Evolutionary conservation across 164 flowering plant genomes (phyloP).

Genomic region (Hamamelis virginiana): DNA sequence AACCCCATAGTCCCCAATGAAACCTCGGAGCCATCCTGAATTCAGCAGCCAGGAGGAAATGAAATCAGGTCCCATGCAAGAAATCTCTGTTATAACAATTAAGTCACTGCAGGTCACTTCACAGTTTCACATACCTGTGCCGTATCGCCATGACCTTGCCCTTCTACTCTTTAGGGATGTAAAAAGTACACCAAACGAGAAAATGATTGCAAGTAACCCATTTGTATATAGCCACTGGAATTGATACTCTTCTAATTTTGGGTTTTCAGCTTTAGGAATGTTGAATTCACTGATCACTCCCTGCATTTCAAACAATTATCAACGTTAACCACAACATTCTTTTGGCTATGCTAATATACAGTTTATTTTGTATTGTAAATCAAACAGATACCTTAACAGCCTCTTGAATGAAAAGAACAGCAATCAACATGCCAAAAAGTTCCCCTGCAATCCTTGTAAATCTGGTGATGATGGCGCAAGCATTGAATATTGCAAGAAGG

Average conservation of each 20-base stretch:
- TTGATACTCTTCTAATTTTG: slow-evolving; percentile 23
- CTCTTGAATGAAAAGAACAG: slow-evolving; percentile 60
- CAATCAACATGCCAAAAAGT: slow-evolving; percentile 57
- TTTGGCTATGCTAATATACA: not conserved
- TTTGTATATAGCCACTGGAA: slow-evolving; percentile 57
- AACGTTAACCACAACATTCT: not conserved
- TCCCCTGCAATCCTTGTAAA: slow-evolving; percentile 63
- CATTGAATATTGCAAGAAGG: slow-evolving; percentile 53
- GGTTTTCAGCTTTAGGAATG: slow-evolving; percentile 40
- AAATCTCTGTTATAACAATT: not conserved
- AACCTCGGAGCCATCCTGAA: slow-evolving; percentile 28
- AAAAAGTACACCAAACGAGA: slow-evolving; percentile 45
- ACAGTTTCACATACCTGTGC: slow-evolving; percentile 44
- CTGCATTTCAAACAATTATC: slow-evolving; percentile 19
- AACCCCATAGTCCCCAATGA: slow-evolving; percentile 48
- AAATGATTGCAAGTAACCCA: slow-evolving; percentile 57
- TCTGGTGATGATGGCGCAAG: slow-evolving; percentile 38
- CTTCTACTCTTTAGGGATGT: slow-evolving; percentile 52
- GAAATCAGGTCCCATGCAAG: not conserved
- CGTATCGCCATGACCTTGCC: slow-evolving; percentile 65
- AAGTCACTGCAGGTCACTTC: not conserved
- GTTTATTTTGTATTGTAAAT: not conserved
- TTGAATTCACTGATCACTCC: slow-evolving; percentile 54
- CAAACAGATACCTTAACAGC: slow-evolving; percentile 41
- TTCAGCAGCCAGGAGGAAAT: not conserved